Base-by-base conservation (phyloP, 2,329 filamentous ascomycete genomes). In the Lomentospora prolificans region DNA sequence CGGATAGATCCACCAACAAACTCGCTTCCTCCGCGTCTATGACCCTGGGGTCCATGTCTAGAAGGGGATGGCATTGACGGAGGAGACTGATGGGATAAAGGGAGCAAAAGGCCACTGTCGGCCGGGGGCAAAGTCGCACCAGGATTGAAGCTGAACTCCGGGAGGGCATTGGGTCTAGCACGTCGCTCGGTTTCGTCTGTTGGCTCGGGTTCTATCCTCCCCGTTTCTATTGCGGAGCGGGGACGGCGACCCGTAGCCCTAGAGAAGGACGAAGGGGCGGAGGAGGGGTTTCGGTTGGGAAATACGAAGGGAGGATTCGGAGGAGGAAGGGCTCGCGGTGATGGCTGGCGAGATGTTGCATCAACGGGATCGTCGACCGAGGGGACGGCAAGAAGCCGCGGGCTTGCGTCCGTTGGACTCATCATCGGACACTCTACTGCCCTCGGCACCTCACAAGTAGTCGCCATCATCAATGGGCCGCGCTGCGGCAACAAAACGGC, bases 21-120 rank as follows among this genome's bases (percentile, higher is more conserved):
- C 67, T 96, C 90, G 66, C 90, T 96, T 27, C 84, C 87, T 55
- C 87, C 87, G 64, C 91, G 81, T 63, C 85, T 80, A 67, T 96
- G 91, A 28, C 86, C 84, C 65, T 90, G 87, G 22, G 85, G 83
- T 30, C 72, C 71, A 24, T 79, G 73, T 58, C 81, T 76, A 19
- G 78, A 74, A 17, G 84, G 77, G 5, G 80, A 78, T n/a, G 83
- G 79, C 17, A 73, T 67, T 1, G 72, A 66, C 36, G 72, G 70
- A 2, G 74, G 71, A 3, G 79, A 79, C 14, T 72, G 69, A 10
- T 81, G 78, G n/a, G 79, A 79, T 14, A 77, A 69, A 0, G 80
- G 77, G 12, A 82, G 80, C 53, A 81, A 65, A n/a, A 77, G 69
- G 14, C 61, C 58, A 19, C 64, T 68, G 56, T 63, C 69, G 52